Percentiles rank a stretch among this genome's conserved stretches.
phyloP scores from a whole-genome alignment of 2,329 filamentous ascomycete species.

The Pseudogymnoascus sp. region DNA sequence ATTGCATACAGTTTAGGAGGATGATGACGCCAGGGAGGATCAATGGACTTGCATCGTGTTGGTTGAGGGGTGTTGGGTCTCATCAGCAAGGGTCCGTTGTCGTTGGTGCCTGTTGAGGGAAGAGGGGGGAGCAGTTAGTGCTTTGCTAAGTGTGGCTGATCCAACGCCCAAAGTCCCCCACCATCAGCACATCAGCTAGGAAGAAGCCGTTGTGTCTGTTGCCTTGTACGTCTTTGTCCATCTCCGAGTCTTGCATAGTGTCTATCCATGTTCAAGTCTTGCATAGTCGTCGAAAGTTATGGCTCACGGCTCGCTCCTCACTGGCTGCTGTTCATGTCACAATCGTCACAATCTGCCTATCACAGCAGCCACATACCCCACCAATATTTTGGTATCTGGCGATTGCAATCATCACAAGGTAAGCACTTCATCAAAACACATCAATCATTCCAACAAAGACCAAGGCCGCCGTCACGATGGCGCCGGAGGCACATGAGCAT shows the following conservation, averaged over 20 bases:
- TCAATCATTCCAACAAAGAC: neutral
- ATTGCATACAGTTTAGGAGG: neutral
- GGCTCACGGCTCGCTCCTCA: neutral
- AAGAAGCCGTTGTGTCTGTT: neutral
- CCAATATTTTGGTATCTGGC: neutral
- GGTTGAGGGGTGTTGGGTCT: slow-evolving; percentile 8
- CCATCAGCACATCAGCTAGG: neutral
- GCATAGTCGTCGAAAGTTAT: neutral
- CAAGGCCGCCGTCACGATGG: neutral
- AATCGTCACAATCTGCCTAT: neutral
- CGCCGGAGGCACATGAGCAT: neutral
- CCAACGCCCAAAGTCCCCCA: neutral
- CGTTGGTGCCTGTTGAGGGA: slow-evolving; percentile 6
- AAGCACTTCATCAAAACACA: neutral
- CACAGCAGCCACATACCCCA: neutral
- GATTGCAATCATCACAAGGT: neutral
- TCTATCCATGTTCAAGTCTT: neutral
- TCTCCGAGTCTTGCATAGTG: neutral
- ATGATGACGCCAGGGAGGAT: slow-evolving; percentile 2
- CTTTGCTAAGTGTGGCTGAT: slow-evolving; percentile 6
- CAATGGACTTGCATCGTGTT: neutral
- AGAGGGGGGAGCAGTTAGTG: neutral
- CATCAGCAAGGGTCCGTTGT: slow-evolving; percentile 5
- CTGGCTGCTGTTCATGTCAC: neutral
- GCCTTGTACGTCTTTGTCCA: neutral